A percentile compares a stretch with the other conserved stretches of the same genome.
Evolutionary conservation across 345 rosid species (phyloP).

Genomic region (Populus ilicifolia): DNA sequence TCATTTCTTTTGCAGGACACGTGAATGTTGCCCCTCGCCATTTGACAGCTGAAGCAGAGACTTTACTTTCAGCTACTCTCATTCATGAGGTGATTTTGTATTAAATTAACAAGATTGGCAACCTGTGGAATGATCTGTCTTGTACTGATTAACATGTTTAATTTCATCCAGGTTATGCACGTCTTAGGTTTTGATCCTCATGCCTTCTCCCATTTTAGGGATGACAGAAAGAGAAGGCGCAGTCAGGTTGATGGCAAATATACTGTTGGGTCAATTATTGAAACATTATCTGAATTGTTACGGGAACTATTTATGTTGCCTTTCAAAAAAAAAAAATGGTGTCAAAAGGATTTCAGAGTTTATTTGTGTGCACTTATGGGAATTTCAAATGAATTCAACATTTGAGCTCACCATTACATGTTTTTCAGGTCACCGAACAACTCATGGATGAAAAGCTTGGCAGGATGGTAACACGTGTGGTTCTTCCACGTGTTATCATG

Average conservation of each 20-base stretch:
- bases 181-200: constrained; percentile 99
- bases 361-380: neutral
- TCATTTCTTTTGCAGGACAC: constrained; percentile 55
- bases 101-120: constrained; percentile 9
- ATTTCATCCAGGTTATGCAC: constrained; percentile 80
- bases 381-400: neutral
- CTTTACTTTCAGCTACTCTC: constrained; percentile 93
- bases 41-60: constrained; percentile 95
- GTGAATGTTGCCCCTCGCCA: constrained; percentile 99
- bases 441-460: constrained; percentile 91
- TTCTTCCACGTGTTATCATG: constrained; percentile 97
- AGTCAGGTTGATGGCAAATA: constrained; percentile 47
- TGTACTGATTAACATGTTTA: constrained; percentile 7
- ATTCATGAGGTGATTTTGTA: constrained; percentile 71
- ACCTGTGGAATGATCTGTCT: neutral
- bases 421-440: constrained; percentile 72
- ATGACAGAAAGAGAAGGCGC: constrained; percentile 96
- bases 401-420: neutral
- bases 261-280: neutral
- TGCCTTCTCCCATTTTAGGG: constrained; percentile 97
- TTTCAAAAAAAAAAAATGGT: neutral
- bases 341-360: neutral
- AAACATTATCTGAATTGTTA: neutral
- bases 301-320: neutral
- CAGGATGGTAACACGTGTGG: constrained; percentile 84